phyloP scores from a whole-genome alignment of 2,329 filamentous ascomycete genomes.

The Dactylellina haptotyla region DNA sequence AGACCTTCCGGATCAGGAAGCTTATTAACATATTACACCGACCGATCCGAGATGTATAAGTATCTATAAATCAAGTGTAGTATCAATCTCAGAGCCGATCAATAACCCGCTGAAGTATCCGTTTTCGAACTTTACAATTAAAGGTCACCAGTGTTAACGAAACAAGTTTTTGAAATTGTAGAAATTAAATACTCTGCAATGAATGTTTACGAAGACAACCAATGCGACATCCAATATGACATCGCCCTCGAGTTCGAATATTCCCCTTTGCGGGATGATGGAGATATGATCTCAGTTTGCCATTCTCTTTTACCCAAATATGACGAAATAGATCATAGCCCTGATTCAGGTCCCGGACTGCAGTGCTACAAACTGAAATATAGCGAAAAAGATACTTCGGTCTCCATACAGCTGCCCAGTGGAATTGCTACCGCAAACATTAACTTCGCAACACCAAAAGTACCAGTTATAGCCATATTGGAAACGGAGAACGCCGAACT shows the following conservation, averaged over 20 bases:
- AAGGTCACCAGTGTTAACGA: background rate
- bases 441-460: background rate
- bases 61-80: background rate
- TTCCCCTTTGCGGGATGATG: background rate
- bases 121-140: background rate
- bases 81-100: background rate
- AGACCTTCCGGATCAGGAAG: background rate
- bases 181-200: background rate
- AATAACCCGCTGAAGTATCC: too few relatives aligned
- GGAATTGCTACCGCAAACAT: background rate
- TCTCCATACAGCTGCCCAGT: background rate
- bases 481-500: background rate
- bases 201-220: background rate
- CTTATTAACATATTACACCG: background rate
- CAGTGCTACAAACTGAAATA: background rate
- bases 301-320: background rate
- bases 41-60: background rate
- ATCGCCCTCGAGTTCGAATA: background rate
- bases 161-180: background rate
- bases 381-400: background rate
- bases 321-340: background rate
- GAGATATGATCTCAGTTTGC: background rate
- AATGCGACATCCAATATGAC: background rate
- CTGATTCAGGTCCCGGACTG: background rate
- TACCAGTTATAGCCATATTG: background rate